These are phyloP conservation scores for Saccharomycopsis hybrid DNA, from an alignment of 1,139 yeast species.

Conservation along the genomic window DNA sequence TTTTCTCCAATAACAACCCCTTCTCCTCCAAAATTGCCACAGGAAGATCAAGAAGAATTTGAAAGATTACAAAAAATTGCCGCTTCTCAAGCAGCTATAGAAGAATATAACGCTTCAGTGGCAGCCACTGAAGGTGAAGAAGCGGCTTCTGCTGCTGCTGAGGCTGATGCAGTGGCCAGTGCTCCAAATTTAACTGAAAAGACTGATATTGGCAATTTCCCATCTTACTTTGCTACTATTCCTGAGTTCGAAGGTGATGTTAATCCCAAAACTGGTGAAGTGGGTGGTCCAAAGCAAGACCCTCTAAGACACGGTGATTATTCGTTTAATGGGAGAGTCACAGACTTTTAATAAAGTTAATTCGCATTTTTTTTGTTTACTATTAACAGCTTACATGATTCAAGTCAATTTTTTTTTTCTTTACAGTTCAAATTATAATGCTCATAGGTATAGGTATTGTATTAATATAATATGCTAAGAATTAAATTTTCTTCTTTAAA, in stretches of 20 bases:
- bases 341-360: slow-evolving; percentile 56
- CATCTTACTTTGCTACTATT: slow-evolving; percentile 30
- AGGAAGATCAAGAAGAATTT: slow-evolving; percentile 88
- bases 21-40: slow-evolving; percentile 72
- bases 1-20: slow-evolving; percentile 14
- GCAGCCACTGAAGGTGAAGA: slow-evolving; percentile 31
- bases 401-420: background rate
- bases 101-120: slow-evolving; percentile 51
- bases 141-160: slow-evolving; percentile 29
- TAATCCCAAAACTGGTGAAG: slow-evolving; percentile 91
- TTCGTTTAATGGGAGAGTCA: slow-evolving; percentile 91
- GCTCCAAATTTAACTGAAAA: slow-evolving; percentile 40
- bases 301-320: slow-evolving; percentile 92
- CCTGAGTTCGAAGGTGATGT: slow-evolving; percentile 96
- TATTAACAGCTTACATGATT: background rate
- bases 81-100: slow-evolving; percentile 71
- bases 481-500: no score
- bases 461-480: no score
- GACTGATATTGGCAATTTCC: slow-evolving; percentile 53
- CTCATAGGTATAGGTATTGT: no score
- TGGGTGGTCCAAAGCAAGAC: slow-evolving; percentile 98
- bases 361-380: background rate
- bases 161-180: slow-evolving; percentile 29
- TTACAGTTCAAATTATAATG: no score
- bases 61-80: slow-evolving; percentile 80